These are phyloP conservation scores for Epithele typhae DNA, from an alignment of 768 basidiomycete species.

Conservation along the genomic window DNA sequence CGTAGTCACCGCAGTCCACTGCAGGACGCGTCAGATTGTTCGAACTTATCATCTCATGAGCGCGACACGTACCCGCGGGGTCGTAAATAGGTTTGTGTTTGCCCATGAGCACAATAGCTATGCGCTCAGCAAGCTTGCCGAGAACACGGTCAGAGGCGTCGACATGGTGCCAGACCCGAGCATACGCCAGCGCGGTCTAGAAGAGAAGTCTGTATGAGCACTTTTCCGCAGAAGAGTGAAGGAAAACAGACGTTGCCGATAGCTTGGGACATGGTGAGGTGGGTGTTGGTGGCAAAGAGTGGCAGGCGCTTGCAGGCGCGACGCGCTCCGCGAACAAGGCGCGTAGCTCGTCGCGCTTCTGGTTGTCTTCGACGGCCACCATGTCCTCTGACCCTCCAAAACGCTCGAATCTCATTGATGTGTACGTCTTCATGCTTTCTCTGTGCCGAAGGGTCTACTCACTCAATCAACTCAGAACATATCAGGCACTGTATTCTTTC, in stretches of 20 bases:
- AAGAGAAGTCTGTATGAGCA: neutral
- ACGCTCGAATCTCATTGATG: conserved; percentile 68
- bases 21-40: neutral
- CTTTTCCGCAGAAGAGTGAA: neutral
- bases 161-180: conserved; percentile 95
- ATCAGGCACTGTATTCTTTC: conserved; percentile 55
- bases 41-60: too few relatives aligned
- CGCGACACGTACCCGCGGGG: conserved; percentile 66
- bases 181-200: conserved; percentile 92
- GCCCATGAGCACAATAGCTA: conserved; percentile 96
- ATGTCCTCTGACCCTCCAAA: conserved; percentile 47
- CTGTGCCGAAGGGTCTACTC: neutral
- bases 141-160: conserved; percentile 88
- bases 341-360: conserved; percentile 6
- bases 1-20: conserved; percentile 99
- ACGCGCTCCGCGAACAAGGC: conserved; percentile 9
- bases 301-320: conserved; percentile 7
- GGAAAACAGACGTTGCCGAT: conserved; percentile 59
- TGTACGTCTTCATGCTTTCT: conserved; percentile 40
- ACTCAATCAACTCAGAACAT: conserved; percentile 59
- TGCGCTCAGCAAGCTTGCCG: conserved; percentile 90
- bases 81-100: conserved; percentile 99
- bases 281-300: conserved; percentile 10
- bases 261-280: conserved; percentile 65
- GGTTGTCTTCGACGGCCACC: conserved; percentile 15